Evolutionary conservation across 352 stramenopile genomes (phyloP), one percentile per base, ranked within the genome.

Genomic region (Labyrinthula sp.): DNA sequence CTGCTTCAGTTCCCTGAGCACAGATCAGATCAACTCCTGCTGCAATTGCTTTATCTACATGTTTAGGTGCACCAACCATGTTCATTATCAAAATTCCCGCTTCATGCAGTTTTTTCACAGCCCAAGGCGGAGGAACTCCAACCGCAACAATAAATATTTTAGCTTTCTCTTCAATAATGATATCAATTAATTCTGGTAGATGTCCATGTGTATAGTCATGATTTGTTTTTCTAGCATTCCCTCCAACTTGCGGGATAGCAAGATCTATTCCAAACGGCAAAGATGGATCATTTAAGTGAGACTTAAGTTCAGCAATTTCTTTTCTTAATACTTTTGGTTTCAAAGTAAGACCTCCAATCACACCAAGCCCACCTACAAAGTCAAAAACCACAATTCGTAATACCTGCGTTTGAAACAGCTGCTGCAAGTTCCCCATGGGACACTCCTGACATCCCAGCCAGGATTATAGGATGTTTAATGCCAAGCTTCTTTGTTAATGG

Each of bases 201-300:
- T 52, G 29, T 23, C 43, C 43, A 28, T 52, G 43, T 8, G 43
- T 52, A 35, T 52, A 52, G 23, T 52, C 43, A 28, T 52, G 43
- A 14, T 52, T 52, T 3, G 43, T 52, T 28, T 52, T 52, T 22
- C 43, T 31, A 6, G 43, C 43, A 20, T 47, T 47, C 31, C 35
- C 43, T 10, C 43, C 43, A 1, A 52, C 23, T 28, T 52, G 30
- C 15, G 43, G 43, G 18, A 52, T 52, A n/a, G 43, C 43, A 7
- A 52, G 35, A 25, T 52, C 43, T n/a, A 52, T 35, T 15, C 43
- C 43, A 26, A 52, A 52, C 15, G 43, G 43, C 4, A 52, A 28
- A 12, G 30, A 45, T 35, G 30, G 30, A 29, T 33, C 43, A 6
- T 9, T 33, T 3, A 52, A 28, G 34, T 50, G 34, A 14, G 30